phyloP scores from a whole-genome alignment of 2,329 filamentous ascomycete species.

The Paramyrothecium roridum region DNA sequence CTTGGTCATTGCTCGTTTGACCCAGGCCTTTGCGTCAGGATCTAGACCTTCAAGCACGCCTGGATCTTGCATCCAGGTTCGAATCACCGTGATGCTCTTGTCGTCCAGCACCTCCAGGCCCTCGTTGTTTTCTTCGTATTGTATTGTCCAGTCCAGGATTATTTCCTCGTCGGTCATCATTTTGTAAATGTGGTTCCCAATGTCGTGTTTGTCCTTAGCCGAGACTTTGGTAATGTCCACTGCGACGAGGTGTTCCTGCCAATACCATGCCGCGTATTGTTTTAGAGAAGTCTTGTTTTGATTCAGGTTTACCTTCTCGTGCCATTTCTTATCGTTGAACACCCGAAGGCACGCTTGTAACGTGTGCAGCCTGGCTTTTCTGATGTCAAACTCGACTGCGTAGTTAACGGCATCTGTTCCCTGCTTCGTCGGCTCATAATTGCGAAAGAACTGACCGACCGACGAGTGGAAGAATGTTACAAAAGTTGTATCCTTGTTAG shows the following conservation, averaged over 20 bases:
- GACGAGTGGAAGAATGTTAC: conserved; percentile 38
- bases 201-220: conserved; percentile 23
- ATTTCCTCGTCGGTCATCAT: conserved; percentile 34
- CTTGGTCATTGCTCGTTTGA: conserved; percentile 15
- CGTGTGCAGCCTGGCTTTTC: conserved; percentile 30
- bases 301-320: conserved; percentile 21
- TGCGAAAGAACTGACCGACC: conserved; percentile 34
- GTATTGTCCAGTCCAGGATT: conserved; percentile 35
- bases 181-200: conserved; percentile 28
- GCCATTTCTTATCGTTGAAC: conserved; percentile 30
- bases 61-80: conserved; percentile 30
- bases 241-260: conserved; percentile 37
- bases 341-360: conserved; percentile 34
- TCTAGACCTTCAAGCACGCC: conserved; percentile 25
- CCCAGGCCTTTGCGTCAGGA: conserved; percentile 26
- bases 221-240: conserved; percentile 25
- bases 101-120: conserved; percentile 39
- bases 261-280: conserved; percentile 42
- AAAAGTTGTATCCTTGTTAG: conserved; percentile 35
- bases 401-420: conserved; percentile 9
- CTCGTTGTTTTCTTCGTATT: conserved; percentile 37
- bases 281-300: conserved; percentile 25
- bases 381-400: conserved; percentile 30
- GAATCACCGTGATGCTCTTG: conserved; percentile 30
- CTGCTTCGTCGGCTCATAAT: conserved; percentile 20